Conservation (phyloP, 1,284 basidiomycete genomes). For the Lentinula novae-zelandiae region DNA sequence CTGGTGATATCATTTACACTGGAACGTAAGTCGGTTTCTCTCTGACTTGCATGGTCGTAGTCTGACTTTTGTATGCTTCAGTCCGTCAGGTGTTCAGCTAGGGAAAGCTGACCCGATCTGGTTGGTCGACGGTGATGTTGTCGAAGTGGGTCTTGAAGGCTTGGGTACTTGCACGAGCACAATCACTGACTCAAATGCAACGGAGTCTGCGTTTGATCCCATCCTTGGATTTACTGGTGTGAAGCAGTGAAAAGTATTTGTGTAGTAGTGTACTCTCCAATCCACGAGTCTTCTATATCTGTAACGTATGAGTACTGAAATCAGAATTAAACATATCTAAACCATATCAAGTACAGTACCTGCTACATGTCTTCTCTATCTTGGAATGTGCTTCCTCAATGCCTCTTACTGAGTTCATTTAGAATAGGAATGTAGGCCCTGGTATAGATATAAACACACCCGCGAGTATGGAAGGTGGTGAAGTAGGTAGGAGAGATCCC, state of each 20-base stretch:
- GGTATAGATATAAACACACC: no score
- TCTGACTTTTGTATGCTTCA: conserved; percentile 12
- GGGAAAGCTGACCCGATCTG: conserved; percentile 33
- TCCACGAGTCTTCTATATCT: no score
- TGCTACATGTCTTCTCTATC: no score
- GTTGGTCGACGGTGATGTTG: conserved; percentile 35
- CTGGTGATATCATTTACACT: conserved; percentile 58
- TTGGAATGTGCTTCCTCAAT: no score
- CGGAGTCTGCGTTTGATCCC: conserved; percentile 1
- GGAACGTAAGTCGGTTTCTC: conserved; percentile 34
- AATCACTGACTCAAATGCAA: conserved; percentile 8
- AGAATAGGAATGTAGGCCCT: no score
- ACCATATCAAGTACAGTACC: no score
- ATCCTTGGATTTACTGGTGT: conserved; percentile 5
- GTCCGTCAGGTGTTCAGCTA: conserved; percentile 31
- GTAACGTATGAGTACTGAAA: no score
- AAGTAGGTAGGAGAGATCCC: no score
- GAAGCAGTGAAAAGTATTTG: not conserved
- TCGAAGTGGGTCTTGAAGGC: conserved; percentile 35
- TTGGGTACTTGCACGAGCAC: conserved; percentile 31
- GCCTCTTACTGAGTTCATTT: no score
- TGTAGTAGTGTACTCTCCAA: not conserved
- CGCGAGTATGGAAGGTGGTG: no score
- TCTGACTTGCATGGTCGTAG: not conserved
- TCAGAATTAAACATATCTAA: no score